Evolutionary conservation across 2,329 filamentous ascomycete species (phyloP).

Genomic region (Hymenoscyphus occultus): DNA sequence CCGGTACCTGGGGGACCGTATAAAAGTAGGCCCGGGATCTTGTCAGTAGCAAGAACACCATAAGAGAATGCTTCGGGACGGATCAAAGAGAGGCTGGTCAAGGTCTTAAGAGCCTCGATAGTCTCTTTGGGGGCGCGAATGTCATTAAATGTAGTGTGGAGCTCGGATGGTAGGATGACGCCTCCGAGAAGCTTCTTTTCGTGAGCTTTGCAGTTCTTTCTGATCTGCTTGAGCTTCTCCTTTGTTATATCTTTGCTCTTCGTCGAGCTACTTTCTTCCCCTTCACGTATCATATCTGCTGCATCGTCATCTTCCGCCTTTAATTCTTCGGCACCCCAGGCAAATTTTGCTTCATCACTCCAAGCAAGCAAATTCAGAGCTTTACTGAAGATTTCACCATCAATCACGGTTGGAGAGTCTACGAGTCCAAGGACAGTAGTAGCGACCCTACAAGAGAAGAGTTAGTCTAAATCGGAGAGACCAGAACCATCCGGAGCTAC

Average conservation of each 20-base stretch:
- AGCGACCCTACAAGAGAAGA: slow-evolving; percentile 43
- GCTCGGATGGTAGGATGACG: slow-evolving; percentile 75
- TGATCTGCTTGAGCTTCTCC: slow-evolving; percentile 46
- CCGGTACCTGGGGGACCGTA: slow-evolving; percentile 85
- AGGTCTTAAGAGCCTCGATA: slow-evolving; percentile 80
- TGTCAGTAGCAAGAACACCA: slow-evolving; percentile 85
- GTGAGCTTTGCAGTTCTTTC: slow-evolving; percentile 64
- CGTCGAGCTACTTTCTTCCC: slow-evolving; percentile 33
- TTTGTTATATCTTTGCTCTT: slow-evolving; percentile 38
- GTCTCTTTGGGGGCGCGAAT: slow-evolving; percentile 81
- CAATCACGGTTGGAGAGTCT: slow-evolving; percentile 31
- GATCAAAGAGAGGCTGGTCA: slow-evolving; percentile 82
- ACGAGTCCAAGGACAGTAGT: slow-evolving; percentile 47
- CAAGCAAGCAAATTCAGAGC: slow-evolving; percentile 42
- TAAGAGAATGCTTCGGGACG: slow-evolving; percentile 95
- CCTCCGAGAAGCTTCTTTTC: slow-evolving; percentile 81
- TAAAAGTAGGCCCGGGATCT: slow-evolving; percentile 82
- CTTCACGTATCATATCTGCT: slow-evolving; percentile 29
- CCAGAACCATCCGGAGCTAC: not conserved
- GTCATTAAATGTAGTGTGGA: slow-evolving; percentile 83
- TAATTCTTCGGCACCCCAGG: slow-evolving; percentile 42
- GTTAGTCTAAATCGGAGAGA: not conserved
- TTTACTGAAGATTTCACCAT: slow-evolving; percentile 36
- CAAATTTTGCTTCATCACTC: slow-evolving; percentile 48
- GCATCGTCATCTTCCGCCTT: slow-evolving; percentile 39